Evolutionary conservation across 2,329 filamentous ascomycete species (phyloP).

Genomic region (Pezicula carpinea): DNA sequence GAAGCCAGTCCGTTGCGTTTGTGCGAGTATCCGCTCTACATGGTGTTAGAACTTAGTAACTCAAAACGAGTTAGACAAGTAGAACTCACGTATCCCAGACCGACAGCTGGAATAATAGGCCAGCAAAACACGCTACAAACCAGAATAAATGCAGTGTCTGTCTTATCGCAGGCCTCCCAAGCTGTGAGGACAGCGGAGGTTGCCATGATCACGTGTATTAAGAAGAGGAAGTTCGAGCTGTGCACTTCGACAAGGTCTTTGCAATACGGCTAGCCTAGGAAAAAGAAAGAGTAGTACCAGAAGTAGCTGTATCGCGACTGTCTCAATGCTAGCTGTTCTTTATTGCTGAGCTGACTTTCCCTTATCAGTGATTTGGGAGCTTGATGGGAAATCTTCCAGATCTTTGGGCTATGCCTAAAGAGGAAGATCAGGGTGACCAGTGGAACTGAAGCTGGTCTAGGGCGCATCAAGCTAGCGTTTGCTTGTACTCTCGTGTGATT

Average conservation of each 20-base stretch:
- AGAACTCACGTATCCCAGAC: constrained; percentile 49
- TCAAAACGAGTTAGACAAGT: background rate
- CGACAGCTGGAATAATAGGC: constrained; percentile 64
- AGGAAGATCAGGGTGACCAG: background rate
- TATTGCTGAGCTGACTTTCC: background rate
- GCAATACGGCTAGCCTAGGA: background rate
- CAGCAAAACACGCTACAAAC: constrained; percentile 57
- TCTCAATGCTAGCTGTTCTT: background rate
- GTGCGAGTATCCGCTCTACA: constrained; percentile 51
- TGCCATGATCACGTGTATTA: constrained; percentile 5
- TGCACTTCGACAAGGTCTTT: background rate
- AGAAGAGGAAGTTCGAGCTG: background rate
- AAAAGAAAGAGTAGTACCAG: background rate
- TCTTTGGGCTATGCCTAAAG: background rate
- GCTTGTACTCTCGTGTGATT: no score
- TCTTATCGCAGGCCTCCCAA: constrained; percentile 47
- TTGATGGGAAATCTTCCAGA: background rate
- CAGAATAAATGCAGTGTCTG: constrained; percentile 49
- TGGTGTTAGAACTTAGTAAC: background rate
- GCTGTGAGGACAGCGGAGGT: constrained; percentile 35
- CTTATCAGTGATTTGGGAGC: background rate
- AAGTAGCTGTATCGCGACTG: background rate
- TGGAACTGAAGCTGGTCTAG: background rate
- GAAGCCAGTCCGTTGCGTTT: constrained; percentile 57
- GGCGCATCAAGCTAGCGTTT: background rate